Evolutionary conservation across 306 rosid species (phyloP).

Genomic region (Medicago truncatula): MtrunA17r5.0-ANR NC_053049.1:5484501-5485000

Average conservation of each 20-base stretch:
- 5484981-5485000: too few relatives aligned
- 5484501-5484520: constrained; percentile 71
- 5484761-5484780: not conserved
- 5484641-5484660: constrained; percentile 35
- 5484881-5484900: not conserved
- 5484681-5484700: constrained; percentile 50
- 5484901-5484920: not conserved
- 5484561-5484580: constrained; percentile 8
- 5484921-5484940: not conserved
- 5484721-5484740: constrained; percentile 25
- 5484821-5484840: not conserved
- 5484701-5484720: constrained; percentile 35
- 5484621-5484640: constrained; percentile 15
- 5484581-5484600: constrained; percentile 1
- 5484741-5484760: constrained; percentile 1
- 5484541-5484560: constrained; percentile 37
- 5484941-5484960: too few relatives aligned
- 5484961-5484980: too few relatives aligned
- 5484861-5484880: constrained; percentile 16
- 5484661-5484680: constrained; percentile 42
- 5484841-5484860: not conserved
- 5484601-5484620: constrained; percentile 35
- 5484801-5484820: not conserved
- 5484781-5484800: not conserved
- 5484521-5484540: constrained; percentile 63